Evolutionary conservation across 2,329 filamentous ascomycete species (phyloP).

Genomic region (Cephalotrichum gorgonifer): DNA sequence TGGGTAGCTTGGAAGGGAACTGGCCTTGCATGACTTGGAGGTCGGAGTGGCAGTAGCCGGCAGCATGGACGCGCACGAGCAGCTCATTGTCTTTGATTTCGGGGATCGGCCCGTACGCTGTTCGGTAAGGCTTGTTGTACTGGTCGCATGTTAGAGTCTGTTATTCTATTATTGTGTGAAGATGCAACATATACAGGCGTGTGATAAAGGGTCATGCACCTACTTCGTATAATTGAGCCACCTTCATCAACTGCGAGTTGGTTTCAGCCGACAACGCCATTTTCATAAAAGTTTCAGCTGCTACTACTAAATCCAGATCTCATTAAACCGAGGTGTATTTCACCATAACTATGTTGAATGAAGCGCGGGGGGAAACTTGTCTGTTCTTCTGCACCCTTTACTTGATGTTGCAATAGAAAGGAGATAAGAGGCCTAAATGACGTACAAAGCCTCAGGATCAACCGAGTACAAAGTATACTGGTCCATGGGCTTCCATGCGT

Average conservation of each 20-base stretch:
- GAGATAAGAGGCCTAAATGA: not conserved
- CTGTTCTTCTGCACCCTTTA: too few species aligned
- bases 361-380: not conserved
- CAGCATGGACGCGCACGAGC: constrained; percentile 20
- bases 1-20: constrained; percentile 15
- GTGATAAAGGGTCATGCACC: too few species aligned
- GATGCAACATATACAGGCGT: not conserved
- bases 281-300: not conserved
- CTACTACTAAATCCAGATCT: too few species aligned
- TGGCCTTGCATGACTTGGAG: constrained; percentile 22
- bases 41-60: constrained; percentile 26
- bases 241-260: not conserved
- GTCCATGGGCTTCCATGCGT: too few species aligned
- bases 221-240: not conserved
- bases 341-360: too few species aligned
- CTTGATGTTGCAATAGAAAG: too few species aligned
- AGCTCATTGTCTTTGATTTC: constrained; percentile 16
- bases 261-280: not conserved
- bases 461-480: too few species aligned
- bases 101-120: constrained; percentile 12
- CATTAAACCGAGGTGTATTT: too few species aligned
- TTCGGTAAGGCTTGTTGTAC: constrained; percentile 18
- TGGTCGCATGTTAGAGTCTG: constrained; percentile 5
- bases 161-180: not conserved
- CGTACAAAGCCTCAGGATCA: not conserved